Evolutionary conservation across 768 basidiomycete genomes (phyloP).

Genomic region (Fistulinella prunicolor): DNA sequence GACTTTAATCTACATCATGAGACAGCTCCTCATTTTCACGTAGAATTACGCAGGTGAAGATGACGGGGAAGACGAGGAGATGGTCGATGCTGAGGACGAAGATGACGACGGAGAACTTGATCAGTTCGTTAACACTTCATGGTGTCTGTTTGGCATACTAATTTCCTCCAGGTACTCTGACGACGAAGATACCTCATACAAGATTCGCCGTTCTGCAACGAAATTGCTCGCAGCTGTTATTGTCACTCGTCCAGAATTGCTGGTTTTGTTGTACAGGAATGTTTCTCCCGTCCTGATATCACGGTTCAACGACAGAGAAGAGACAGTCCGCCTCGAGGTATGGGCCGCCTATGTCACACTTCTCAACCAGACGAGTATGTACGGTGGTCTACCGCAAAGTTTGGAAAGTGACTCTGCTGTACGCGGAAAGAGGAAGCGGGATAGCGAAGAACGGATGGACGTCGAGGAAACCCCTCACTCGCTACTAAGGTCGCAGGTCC

Average conservation of each 20-base stretch:
- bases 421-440: slow-evolving; percentile 72
- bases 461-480: slow-evolving; percentile 71
- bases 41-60: slow-evolving; percentile 75
- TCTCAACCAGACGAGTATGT: slow-evolving; percentile 80
- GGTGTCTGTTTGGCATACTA: not conserved
- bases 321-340: slow-evolving; percentile 89
- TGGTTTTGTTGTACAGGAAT: slow-evolving; percentile 73
- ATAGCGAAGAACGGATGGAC: slow-evolving; percentile 69
- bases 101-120: slow-evolving; percentile 82
- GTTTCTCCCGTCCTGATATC: slow-evolving; percentile 89
- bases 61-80: slow-evolving; percentile 63
- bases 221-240: slow-evolving; percentile 86
- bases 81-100: slow-evolving; percentile 59
- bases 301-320: slow-evolving; percentile 91
- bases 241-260: slow-evolving; percentile 85
- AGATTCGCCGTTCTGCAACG: slow-evolving; percentile 90
- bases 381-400: slow-evolving; percentile 60
- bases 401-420: slow-evolving; percentile 47
- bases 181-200: slow-evolving; percentile 98
- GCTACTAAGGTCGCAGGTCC: slow-evolving; percentile 73
- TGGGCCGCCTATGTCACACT: slow-evolving; percentile 84
- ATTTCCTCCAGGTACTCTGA: slow-evolving; percentile 74
- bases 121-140: slow-evolving; percentile 48
- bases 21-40: slow-evolving; percentile 8
- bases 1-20: not conserved